Base-by-base conservation (phyloP, 352 stramenopile genomes). In the Globisporangium cystogenes region DNA sequence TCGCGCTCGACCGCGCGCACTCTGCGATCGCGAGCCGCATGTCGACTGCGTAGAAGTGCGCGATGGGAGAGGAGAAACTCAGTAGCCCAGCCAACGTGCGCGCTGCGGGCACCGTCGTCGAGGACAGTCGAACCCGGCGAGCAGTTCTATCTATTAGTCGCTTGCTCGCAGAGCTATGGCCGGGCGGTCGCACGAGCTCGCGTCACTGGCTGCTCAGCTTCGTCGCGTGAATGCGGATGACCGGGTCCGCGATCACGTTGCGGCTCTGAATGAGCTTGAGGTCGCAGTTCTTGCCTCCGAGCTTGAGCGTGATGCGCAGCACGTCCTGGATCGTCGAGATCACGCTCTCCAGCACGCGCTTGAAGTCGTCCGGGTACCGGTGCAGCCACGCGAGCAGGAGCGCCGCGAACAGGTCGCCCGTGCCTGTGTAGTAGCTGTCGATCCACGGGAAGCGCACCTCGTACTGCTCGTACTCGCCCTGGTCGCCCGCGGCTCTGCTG, bases 201-300 rank as follows among this genome's bases (percentile, higher is more conserved):
- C 23, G 35, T 53, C 21, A 44, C 24, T 60, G 59, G 23, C 78
- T 70, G 23, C 78, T 70, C 21, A 59, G 46, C 16, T 66, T 54
- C n/a, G 50, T 72, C n/a, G 78, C 78, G 33, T 67, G 55, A 51
- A 85, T 78, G 15, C 70, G 60, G 12, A 80, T 65, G 1, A 47
- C 67, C 7, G 80, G 80, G 21, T 84, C 72, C 20, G 68, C 66
- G 37, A 95, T 91, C 41, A 90, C 73, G 35, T 80, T 56, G 47
- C 77, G 78, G 43, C 78, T 92, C 56, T 93, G 82, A 54, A 95
- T 84, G 33, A 95, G 76, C 56, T 89, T 88, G 41, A 95, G 67
- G 44, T 95, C 82, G 59, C 77, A 87, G 52, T 88, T 73, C 53
- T 76, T 76, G 10, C 74, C 80, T 42, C 75, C 79, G 27, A 83